phyloP scores from a whole-genome alignment of 805 yeast genomes.

The Saturnispora dispora region DNA sequence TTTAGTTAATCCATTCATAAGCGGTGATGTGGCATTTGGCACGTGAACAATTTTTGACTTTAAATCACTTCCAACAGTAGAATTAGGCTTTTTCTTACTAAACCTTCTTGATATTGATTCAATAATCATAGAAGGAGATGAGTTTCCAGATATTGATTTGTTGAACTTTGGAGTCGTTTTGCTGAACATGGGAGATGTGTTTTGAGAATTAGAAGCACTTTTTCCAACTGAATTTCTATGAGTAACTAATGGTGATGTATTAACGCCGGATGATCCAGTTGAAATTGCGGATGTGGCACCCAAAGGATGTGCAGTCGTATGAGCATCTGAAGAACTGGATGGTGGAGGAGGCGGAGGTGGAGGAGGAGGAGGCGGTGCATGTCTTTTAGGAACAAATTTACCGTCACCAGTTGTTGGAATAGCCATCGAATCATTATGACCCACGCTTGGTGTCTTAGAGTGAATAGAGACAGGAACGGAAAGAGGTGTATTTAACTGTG shows the following conservation, averaged over 20 bases:
- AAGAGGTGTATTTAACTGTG: slow-evolving; percentile 1
- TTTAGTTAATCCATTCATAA: not conserved
- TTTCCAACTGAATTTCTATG: not conserved
- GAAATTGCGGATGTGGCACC: not conserved
- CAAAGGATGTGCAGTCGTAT: not conserved
- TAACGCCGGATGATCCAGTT: not conserved
- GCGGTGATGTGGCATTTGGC: slow-evolving; percentile 9
- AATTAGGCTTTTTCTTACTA: slow-evolving; percentile 10
- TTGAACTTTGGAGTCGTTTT: not conserved
- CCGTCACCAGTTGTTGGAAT: slow-evolving; percentile 12
- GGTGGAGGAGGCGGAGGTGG: slow-evolving; percentile 10
- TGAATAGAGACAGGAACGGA: not conserved
- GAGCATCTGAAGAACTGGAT: not conserved
- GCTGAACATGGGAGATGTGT: not conserved
- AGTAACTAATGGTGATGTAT: not conserved
- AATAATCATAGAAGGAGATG: slow-evolving; percentile 23
- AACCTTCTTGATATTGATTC: slow-evolving; percentile 25
- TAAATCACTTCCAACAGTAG: slow-evolving; percentile 1
- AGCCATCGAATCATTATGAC: slow-evolving; percentile 6
- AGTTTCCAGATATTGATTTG: slow-evolving; percentile 8
- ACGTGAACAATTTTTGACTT: slow-evolving; percentile 20
- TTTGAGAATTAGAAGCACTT: not conserved
- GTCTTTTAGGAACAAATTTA: slow-evolving; percentile 28
- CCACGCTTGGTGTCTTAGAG: slow-evolving; percentile 7
- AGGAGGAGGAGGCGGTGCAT: slow-evolving; percentile 31